Base-by-base conservation (phyloP, 306 rosid genomes). In the Rubus parviflorus region DNA sequence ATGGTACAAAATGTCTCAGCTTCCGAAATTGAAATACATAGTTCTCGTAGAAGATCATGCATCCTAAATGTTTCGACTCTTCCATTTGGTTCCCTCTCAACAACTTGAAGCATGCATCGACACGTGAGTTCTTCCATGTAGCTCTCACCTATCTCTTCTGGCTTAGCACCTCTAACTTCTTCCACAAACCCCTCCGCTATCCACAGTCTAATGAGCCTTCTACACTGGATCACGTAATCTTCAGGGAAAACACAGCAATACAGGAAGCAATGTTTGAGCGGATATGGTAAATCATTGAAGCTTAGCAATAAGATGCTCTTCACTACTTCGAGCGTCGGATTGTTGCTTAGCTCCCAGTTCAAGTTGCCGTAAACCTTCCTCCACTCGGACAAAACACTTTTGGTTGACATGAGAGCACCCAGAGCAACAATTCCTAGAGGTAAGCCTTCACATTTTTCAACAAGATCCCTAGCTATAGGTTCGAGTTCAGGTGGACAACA, bases 161-260 rank as follows among this genome's bases (percentile, higher is more conserved):
- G 46, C 46, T 2, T 54, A 6, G 57, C 8, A 68, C 81, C 58
- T 43, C 23, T n/a, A 25, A 68, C 75, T 42, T 46, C 45, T 19
- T 68, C 58, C 37, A 73, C 70, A 52, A 79, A 54, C 38, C 74
- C 74, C 17, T 79, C 78, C 25, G 74, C 78, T 49, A 79, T 79
- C 78, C 78, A 79, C 11, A 79, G 7, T 11, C 67, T 23, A 3
- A 53, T 10, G 13, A 73, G 74, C 67, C 58, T 64, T 5, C 0
- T 13, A 17, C 61, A 3, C 8, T 11, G 6, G 1, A 79, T 51
- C 61, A 23, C 48, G 43, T 79, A 52, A 70, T 79, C 78, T 65
- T 73, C 82, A 0, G 74, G 82, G 48, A 79, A 79, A 3, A 72
- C 10, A 37, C 68, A 64, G 12, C 53, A 52, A 53, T 79, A 79